phyloP scores from a whole-genome alignment of 2,329 filamentous ascomycete genomes.

The Botrytis sinoallii region DNA sequence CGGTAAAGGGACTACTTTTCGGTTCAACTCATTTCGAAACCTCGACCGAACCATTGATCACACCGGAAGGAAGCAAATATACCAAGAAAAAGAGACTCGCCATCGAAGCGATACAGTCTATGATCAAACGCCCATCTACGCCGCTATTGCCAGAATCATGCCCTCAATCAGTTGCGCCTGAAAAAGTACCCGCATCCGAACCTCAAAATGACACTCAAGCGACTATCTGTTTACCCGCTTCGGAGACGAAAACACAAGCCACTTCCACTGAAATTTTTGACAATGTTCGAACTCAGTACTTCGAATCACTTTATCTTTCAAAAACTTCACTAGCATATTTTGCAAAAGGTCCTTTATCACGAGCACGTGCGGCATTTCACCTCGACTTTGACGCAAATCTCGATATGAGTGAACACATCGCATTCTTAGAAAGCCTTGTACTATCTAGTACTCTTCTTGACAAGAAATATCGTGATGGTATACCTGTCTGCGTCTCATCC shows the following conservation, averaged over 20 bases:
- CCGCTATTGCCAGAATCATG: constrained; percentile 26
- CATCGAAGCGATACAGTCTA: constrained; percentile 61
- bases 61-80: constrained; percentile 31
- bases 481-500: constrained; percentile 59
- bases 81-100: constrained; percentile 54
- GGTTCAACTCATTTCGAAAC: background rate
- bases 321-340: constrained; percentile 79
- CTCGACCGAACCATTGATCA: constrained; percentile 14
- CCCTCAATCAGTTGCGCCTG: constrained; percentile 13
- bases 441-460: constrained; percentile 66
- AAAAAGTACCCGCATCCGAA: constrained; percentile 8
- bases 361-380: constrained; percentile 69
- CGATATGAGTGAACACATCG: constrained; percentile 60
- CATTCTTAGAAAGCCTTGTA: constrained; percentile 67
- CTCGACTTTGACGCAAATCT: constrained; percentile 58
- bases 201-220: constrained; percentile 17
- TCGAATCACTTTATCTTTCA: constrained; percentile 60
- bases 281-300: constrained; percentile 56
- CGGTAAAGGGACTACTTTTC: constrained; percentile 13
- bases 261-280: constrained; percentile 55
- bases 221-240: background rate
- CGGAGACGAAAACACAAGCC: constrained; percentile 20
- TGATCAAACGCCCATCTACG: constrained; percentile 49
- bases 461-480: constrained; percentile 73
- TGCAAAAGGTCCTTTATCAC: constrained; percentile 75